Base-by-base conservation (phyloP, 768 basidiomycete genomes). In the Kwoniella europaea region DNA sequence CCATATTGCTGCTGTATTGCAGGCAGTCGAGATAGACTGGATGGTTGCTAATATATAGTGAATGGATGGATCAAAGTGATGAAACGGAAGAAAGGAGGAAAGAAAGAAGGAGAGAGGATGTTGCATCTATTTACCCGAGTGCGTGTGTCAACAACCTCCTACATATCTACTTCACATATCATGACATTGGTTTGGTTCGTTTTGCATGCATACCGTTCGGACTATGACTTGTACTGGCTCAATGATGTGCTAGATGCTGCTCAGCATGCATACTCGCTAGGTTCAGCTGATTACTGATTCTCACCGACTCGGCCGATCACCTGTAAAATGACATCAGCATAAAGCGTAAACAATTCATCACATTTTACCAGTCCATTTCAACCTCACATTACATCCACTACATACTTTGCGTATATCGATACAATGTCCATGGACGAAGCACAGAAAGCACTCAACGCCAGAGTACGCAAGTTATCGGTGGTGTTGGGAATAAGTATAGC, bases 401-500 rank as follows among this genome's bases (percentile, higher is more conserved):
- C 35, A 52, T 52, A 3, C 15, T 52, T 52, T 20, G 20, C 16
- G 20, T 52, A 52, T 1, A 16, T 22, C 24, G 20, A 4, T n/a
- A 2, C 4, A 7, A 61, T 61, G 59, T 27, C 59, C 4, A 29
- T 27, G 2, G 59, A 61, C 15, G 59, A 61, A 1, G n/a, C 59
- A 10, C 59, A 61, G 42, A 61, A 61, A 61, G 59, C 59, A 4
- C 59, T 61, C 18, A 61, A 61, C 46, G 59, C 42, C 6, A 61
- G 59, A 43, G 59, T 61, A 16, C 13, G 59, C 1, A 61, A 61
- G 41, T 61, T 61, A 61, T 61, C 59, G 24, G 42, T 86, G 27
- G 86, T 88, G 9, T 83, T 88, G 5, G 84, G 74, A 9, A 85
- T 88, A 63, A 86, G 87, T 74, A 77, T 86, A 41, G 78, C 82